Percentiles rank a stretch among this genome's conserved stretches.
Conservation (phyloP, 768 basidiomycete genomes). For the Pisolithus tinctorius region DNA sequence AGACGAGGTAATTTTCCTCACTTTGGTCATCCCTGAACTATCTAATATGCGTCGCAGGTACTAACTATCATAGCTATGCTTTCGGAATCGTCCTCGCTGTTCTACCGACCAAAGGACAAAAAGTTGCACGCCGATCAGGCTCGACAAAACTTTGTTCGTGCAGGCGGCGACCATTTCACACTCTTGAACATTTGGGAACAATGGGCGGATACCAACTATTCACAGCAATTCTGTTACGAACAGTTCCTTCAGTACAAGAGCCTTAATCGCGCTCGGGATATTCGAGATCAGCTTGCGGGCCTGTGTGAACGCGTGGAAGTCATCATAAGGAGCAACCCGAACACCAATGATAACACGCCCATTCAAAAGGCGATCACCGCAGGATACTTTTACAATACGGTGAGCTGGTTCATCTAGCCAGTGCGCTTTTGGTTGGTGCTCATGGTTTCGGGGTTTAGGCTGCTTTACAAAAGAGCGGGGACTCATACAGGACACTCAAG, state of each 20-base stretch:
- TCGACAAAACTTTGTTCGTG: slow-evolving; percentile 90
- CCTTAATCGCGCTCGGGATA: slow-evolving; percentile 88
- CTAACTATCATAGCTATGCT: slow-evolving; percentile 97
- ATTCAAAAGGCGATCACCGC: slow-evolving; percentile 93
- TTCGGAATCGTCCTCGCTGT: slow-evolving; percentile 88
- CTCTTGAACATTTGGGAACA: slow-evolving; percentile 98
- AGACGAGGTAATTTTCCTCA: slow-evolving; percentile 70
- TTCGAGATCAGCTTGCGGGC: slow-evolving; percentile 90
- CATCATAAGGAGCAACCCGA: slow-evolving; percentile 79
- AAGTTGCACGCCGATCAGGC: slow-evolving; percentile 97
- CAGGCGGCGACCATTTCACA: slow-evolving; percentile 97
- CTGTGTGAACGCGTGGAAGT: slow-evolving; percentile 97
- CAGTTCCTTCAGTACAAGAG: slow-evolving; percentile 95
- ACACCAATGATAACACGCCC: slow-evolving; percentile 87
- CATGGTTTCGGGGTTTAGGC: slow-evolving; percentile 42
- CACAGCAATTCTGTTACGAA: slow-evolving; percentile 94
- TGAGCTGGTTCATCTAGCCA: slow-evolving; percentile 29
- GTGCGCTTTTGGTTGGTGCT: background rate
- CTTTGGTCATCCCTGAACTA: background rate
- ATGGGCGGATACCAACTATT: slow-evolving; percentile 97
- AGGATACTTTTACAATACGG: slow-evolving; percentile 95
- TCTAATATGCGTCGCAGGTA: slow-evolving; percentile 42
- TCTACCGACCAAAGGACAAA: slow-evolving; percentile 98
- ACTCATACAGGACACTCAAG: slow-evolving; percentile 95
- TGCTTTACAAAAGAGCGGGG: slow-evolving; percentile 89